phyloP scores from a whole-genome alignment of 2,329 filamentous ascomycete species.

The Fusarium mangiferae region DNA sequence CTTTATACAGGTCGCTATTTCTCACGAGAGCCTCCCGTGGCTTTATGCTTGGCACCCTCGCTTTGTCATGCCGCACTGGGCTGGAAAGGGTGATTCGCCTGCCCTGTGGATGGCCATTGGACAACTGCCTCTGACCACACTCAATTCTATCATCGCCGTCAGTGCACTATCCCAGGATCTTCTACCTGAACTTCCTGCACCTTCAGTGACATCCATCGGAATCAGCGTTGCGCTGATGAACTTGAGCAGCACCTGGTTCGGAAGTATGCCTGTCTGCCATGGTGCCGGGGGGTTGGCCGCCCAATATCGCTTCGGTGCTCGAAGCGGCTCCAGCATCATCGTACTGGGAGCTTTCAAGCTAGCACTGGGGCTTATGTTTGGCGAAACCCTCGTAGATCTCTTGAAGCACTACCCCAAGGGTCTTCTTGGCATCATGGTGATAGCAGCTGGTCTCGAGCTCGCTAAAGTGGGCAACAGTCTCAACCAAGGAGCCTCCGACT shows the following conservation, averaged over 20 bases:
- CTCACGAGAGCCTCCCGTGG: slow-evolving; percentile 56
- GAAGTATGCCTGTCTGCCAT: slow-evolving; percentile 95
- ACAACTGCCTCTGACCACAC: slow-evolving; percentile 88
- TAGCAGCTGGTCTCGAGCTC: slow-evolving; percentile 88
- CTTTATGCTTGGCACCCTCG: slow-evolving; percentile 71
- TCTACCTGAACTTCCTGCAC: slow-evolving; percentile 73
- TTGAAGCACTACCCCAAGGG: slow-evolving; percentile 78
- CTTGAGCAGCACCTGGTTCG: slow-evolving; percentile 87
- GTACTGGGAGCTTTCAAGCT: slow-evolving; percentile 82
- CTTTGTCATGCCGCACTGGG: slow-evolving; percentile 51
- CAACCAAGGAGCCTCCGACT: slow-evolving; percentile 74
- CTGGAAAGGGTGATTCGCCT: slow-evolving; percentile 44
- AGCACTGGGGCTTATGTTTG: slow-evolving; percentile 78
- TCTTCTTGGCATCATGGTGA: slow-evolving; percentile 86
- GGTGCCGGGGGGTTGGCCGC: slow-evolving; percentile 91
- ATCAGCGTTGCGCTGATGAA: slow-evolving; percentile 88
- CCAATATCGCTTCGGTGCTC: slow-evolving; percentile 90
- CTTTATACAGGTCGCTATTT: slow-evolving; percentile 50
- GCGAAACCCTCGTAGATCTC: slow-evolving; percentile 76
- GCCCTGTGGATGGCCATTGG: slow-evolving; percentile 74
- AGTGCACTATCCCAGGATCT: slow-evolving; percentile 82
- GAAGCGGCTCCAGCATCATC: slow-evolving; percentile 85
- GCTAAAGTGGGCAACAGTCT: slow-evolving; percentile 86
- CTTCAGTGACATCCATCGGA: slow-evolving; percentile 80
- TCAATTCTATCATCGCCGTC: slow-evolving; percentile 93